These are phyloP conservation scores for Coprinopsis strossmayeri DNA, from an alignment of 768 basidiomycete genomes.

Conservation along the genomic window DNA sequence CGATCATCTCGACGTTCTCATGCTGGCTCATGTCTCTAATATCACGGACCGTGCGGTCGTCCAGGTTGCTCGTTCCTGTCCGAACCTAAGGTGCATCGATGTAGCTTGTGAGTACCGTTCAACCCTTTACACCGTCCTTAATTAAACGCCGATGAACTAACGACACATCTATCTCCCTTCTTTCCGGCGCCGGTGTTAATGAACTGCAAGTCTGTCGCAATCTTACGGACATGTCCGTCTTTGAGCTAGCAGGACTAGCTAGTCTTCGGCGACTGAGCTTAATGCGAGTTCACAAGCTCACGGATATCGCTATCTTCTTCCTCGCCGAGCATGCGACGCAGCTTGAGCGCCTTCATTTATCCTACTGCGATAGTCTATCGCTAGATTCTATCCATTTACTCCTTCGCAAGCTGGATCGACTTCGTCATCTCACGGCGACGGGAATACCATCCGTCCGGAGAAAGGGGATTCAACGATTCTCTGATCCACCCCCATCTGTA, in stretches of 20 bases:
- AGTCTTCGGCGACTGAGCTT: constrained; percentile 72
- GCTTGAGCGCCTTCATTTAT: constrained; percentile 79
- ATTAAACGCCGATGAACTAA: not conserved
- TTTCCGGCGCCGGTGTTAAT: constrained; percentile 9
- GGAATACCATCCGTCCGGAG: constrained; percentile 72
- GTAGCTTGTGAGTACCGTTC: constrained; percentile 63
- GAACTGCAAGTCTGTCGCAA: constrained; percentile 59
- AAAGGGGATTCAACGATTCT: constrained; percentile 69
- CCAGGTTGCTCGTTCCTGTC: constrained; percentile 62
- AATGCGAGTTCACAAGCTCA: constrained; percentile 75
- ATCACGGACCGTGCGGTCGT: constrained; percentile 77
- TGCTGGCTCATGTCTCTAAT: constrained; percentile 70
- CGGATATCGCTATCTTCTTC: constrained; percentile 75
- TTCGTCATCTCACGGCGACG: constrained; percentile 75
- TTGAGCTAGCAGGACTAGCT: constrained; percentile 67
- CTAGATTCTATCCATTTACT: constrained; percentile 71
- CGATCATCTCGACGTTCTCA: constrained; percentile 69
- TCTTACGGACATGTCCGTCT: constrained; percentile 79
- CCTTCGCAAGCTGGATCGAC: constrained; percentile 46
- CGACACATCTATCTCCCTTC: constrained; percentile 6
- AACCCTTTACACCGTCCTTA: not conserved
- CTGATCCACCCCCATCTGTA: constrained; percentile 62
- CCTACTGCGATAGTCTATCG: constrained; percentile 78
- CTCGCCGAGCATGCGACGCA: constrained; percentile 65
- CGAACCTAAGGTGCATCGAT: constrained; percentile 74